Base-by-base conservation (phyloP, 2,329 filamentous ascomycete genomes). In the Gnomoniopsis smithogilvyi region DNA sequence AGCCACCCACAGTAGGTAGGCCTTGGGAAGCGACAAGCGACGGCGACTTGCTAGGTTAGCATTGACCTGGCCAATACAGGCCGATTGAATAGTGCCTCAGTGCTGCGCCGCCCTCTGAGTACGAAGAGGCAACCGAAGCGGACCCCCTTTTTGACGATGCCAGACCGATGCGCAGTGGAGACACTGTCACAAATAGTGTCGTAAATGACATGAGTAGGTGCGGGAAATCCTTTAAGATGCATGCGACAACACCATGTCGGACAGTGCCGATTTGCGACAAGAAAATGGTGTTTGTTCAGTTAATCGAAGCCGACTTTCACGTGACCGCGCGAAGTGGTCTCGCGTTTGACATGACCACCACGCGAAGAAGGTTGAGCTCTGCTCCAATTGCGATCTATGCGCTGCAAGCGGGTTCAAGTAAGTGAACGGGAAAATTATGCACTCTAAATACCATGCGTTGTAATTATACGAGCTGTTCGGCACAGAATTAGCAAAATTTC, bases 1-100 rank as follows among this genome's bases (percentile, higher is more conserved):
- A n/a, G n/a, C n/a, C n/a, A 60, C 65, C 62, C 64, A 64, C 65
- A 67, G 64, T 64, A 68, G 51, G 48, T 8, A 63, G 64, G 67
- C 64, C 65, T 65, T 60, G 64, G 59, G 54, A 54, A 58, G 30
- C 26, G 51, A 47, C 58, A 59, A 66, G 66, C 65, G 66, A 65
- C 55, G 36, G 64, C 53, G 33, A 61, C 63, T 59, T 64, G 47
- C 69, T 65, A 68, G 67, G 67, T 24, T 24, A 54, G 51, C 33
- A 45, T 24, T 30, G 26, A 8, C 26, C 26, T 4, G 26, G 26
- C 26, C 26, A 30, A 30, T 4, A 4, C 26, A 30, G 52, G 26
- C 52, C 52, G 43, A 48, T 43, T 48, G 30, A 41, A n/a, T 8
- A n/a, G 36, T 15, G 33, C 24, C 51, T 41, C n/a, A n/a, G 43